Conservation (phyloP, 2,329 filamentous ascomycete species). For the Thyridium curvatum region DNA sequence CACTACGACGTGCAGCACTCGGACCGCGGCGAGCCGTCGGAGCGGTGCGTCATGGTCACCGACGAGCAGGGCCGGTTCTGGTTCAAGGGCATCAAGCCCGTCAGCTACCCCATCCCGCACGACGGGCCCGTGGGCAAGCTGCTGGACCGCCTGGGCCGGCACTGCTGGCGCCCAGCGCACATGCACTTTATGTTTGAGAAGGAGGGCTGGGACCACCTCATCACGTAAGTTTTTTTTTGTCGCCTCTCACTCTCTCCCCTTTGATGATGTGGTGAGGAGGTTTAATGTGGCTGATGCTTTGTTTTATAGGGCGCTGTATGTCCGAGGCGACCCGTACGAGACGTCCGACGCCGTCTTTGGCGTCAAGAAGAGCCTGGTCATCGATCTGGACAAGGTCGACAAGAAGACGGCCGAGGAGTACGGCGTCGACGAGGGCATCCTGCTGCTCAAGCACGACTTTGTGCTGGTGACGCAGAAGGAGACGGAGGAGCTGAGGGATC, state of each 20-base stretch:
- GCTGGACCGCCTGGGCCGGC: constrained; percentile 59
- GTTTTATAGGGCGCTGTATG: constrained; percentile 64
- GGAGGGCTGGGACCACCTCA: constrained; percentile 68
- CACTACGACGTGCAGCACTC: constrained; percentile 78
- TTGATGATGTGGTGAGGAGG: not conserved
- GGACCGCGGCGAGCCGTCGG: constrained; percentile 58
- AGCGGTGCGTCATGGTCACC: constrained; percentile 57
- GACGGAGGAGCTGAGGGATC: constrained; percentile 57
- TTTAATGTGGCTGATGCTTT: constrained; percentile 1
- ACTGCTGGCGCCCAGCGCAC: constrained; percentile 71
- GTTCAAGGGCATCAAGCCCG: constrained; percentile 80
- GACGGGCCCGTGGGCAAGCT: constrained; percentile 78
- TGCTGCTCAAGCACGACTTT: constrained; percentile 67
- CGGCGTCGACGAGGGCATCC: constrained; percentile 54
- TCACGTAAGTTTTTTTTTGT: constrained; percentile 58
- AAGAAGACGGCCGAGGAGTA: constrained; percentile 53
- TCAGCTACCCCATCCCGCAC: constrained; percentile 78
- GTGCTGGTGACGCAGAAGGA: constrained; percentile 69
- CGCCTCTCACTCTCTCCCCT: not conserved
- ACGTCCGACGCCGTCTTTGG: constrained; percentile 81
- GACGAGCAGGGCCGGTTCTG: constrained; percentile 72
- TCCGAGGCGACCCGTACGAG: constrained; percentile 74
- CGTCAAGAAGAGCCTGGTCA: constrained; percentile 73
- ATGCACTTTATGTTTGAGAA: constrained; percentile 90
- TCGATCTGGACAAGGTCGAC: constrained; percentile 50